Evolutionary conservation across 805 yeast species (phyloP).

Genomic region (Zygosaccharomyces lentus): DNA sequence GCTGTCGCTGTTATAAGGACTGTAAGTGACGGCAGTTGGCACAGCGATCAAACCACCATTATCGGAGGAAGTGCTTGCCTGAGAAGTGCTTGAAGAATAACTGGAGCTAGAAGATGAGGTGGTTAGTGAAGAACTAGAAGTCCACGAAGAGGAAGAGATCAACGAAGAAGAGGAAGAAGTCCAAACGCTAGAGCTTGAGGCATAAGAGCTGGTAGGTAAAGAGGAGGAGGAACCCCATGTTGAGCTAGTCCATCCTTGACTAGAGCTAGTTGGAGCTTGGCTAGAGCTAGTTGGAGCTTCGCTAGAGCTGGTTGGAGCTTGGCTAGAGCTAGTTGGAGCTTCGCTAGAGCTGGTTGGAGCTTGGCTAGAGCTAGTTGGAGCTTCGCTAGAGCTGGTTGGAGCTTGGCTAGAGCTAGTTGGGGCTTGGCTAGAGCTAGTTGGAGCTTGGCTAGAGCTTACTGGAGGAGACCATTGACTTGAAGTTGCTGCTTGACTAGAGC

Average conservation of each 20-base stretch:
- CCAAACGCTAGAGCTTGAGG: constrained; percentile 2
- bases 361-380: constrained; percentile 13
- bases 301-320: constrained; percentile 13
- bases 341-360: constrained; percentile 17
- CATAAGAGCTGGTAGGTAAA: not conserved
- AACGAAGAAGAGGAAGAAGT: constrained; percentile 11
- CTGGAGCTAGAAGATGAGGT: constrained; percentile 19
- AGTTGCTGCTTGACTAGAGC: constrained; percentile 3
- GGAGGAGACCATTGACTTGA: constrained; percentile 14
- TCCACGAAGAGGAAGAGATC: no score
- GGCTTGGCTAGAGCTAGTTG: constrained; percentile 17
- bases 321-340: constrained; percentile 16
- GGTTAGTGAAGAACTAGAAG: constrained; percentile 17
- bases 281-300: constrained; percentile 12
- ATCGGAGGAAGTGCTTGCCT: constrained; percentile 26
- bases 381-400: constrained; percentile 16
- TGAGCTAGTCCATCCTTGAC: constrained; percentile 4
- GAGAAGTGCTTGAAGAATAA: constrained; percentile 23
- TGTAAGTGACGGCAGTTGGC: constrained; percentile 65
- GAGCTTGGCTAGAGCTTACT: constrained; percentile 6
- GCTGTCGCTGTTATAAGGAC: constrained; percentile 70
- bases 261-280: constrained; percentile 4
- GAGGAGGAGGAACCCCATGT: not conserved
- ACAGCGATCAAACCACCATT: constrained; percentile 31
- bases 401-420: no score